phyloP scores from a whole-genome alignment of 768 basidiomycete species.

The Stropharia rugosoannulata region DNA sequence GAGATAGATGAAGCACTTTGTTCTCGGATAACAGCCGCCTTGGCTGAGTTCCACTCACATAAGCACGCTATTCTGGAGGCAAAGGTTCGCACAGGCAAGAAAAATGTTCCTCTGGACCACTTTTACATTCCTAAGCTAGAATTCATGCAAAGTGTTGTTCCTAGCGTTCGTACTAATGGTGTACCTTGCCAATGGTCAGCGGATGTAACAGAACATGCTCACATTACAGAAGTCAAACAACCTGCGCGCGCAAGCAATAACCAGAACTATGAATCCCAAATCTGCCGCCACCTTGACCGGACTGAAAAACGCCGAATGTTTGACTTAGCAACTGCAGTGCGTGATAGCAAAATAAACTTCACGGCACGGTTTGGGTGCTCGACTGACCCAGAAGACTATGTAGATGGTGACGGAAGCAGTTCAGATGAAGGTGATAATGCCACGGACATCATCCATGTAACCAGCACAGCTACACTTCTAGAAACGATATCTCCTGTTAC shows the following conservation, averaged over 20 bases:
- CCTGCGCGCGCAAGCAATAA: neutral
- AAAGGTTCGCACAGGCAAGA: constrained; percentile 23
- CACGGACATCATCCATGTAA: too few species aligned
- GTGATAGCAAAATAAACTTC: neutral
- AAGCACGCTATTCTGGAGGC: constrained; percentile 32
- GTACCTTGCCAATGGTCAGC: constrained; percentile 23
- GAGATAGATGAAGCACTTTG: too few species aligned
- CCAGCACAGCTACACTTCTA: neutral
- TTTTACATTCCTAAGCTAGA: constrained; percentile 46
- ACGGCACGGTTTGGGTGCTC: neutral
- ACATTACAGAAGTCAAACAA: neutral
- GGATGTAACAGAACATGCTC: constrained; percentile 2
- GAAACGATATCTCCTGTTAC: neutral
- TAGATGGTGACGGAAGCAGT: too few species aligned
- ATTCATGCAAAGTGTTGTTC: constrained; percentile 27
- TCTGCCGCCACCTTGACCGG: too few species aligned
- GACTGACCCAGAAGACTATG: too few species aligned
- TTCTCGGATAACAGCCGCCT: constrained; percentile 15
- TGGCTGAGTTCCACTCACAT: constrained; percentile 31
- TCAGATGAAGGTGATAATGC: too few species aligned
- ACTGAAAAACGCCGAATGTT: neutral
- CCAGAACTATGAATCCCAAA: constrained; percentile 4
- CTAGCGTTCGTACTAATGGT: constrained; percentile 23
- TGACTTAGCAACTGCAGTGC: neutral
- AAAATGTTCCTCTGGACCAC: constrained; percentile 28